Evolutionary conservation across 352 stramenopile genomes (phyloP).

Genomic region (Pythium graminicola): DNA sequence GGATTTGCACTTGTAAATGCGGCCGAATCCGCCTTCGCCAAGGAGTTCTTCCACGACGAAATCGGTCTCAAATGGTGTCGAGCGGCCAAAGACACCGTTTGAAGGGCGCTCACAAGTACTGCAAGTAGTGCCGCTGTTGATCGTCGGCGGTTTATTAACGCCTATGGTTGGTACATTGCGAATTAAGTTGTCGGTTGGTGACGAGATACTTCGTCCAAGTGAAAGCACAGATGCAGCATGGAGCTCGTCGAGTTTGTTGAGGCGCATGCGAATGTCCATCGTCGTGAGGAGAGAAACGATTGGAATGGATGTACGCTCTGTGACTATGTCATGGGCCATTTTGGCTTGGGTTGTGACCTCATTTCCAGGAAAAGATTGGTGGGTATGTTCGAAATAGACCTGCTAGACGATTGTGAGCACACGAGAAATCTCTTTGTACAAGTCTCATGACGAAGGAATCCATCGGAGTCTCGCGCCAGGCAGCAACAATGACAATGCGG

Average conservation of each 20-base stretch:
- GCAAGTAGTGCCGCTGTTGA: background rate
- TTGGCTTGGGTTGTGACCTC: background rate
- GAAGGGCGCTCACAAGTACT: background rate
- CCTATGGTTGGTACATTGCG: background rate
- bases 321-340: no score
- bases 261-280: background rate
- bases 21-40: slow-evolving; percentile 66
- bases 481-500: background rate
- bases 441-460: slow-evolving; percentile 18
- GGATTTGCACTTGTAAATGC: slow-evolving; percentile 75
- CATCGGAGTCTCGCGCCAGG: background rate
- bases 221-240: slow-evolving; percentile 30
- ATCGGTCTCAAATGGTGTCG: slow-evolving; percentile 76
- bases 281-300: background rate
- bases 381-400: background rate
- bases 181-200: slow-evolving; percentile 29
- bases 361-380: background rate
- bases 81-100: slow-evolving; percentile 47
- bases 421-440: background rate
- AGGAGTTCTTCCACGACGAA: slow-evolving; percentile 64
- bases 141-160: background rate
- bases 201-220: slow-evolving; percentile 52
- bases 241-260: slow-evolving; percentile 21
- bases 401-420: background rate
- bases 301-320: no score